Percentiles rank a stretch among this genome's conserved stretches.
Conservation (phyloP, 257 asterid species). For the Ajuga chamaepitys region DNA sequence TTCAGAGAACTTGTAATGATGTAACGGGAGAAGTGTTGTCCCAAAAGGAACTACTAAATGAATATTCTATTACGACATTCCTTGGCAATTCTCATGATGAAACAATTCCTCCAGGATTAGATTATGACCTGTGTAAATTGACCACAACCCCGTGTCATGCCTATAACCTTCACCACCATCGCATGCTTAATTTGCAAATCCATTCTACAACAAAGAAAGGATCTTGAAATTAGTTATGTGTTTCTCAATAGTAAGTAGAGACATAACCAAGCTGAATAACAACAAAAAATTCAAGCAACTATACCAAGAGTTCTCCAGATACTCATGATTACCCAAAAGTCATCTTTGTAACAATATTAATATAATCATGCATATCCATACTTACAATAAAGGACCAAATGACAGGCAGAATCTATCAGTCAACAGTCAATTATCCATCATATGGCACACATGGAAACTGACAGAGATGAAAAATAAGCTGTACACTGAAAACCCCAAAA, state of each 20-base stretch:
- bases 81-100: slow-evolving; percentile 16
- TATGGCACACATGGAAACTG: too few species aligned
- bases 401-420: too few species aligned
- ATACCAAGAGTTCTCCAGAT: neutral
- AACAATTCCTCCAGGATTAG: neutral
- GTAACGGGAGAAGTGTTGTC: neutral
- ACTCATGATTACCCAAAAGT: neutral
- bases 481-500: too few species aligned
- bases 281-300: neutral
- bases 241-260: neutral
- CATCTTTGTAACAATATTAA: too few species aligned
- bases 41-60: neutral
- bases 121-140: slow-evolving; percentile 34
- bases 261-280: neutral
- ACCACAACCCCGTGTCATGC: slow-evolving; percentile 32
- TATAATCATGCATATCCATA: neutral
- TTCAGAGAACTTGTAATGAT: neutral
- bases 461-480: too few species aligned
- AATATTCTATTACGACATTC: slow-evolving; percentile 14
- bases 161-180: slow-evolving; percentile 27
- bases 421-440: too few species aligned
- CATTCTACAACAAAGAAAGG: slow-evolving; percentile 24
- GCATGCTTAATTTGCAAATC: slow-evolving; percentile 32
- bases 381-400: too few species aligned
- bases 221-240: neutral